Base-by-base conservation (phyloP, 106 monocot genomes). In the Dioscorea alata region DNA sequence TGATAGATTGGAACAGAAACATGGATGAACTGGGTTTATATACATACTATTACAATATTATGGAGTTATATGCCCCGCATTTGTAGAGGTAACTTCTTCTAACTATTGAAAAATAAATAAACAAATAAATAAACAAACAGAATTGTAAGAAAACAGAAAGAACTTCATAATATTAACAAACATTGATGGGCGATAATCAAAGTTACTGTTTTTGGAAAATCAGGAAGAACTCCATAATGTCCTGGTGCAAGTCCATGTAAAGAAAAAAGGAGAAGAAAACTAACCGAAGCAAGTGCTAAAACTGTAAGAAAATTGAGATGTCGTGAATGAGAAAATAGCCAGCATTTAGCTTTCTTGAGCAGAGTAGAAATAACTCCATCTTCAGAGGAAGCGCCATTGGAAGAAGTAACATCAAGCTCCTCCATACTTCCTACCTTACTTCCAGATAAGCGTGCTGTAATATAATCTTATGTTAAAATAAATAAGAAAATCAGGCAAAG, bases 271-370 rank as follows among this genome's bases (percentile, higher is more conserved):
- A 48, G 32, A 63, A 65, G 64, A n/a, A 53, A 63, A 72, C 84
- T 82, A 63, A 97, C 96, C 59, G 96, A 92, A 74, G 96, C 96
- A 82, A 97, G 96, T 23, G 85, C 61, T 35, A 97, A 79, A 74
- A 97, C 87, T 1, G 84, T 82, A 52, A 83, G 73, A 66, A 89
- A 92, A 70, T 86, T 92, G 48, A 97, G 75, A 77, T 85, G 84
- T 23, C 89, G 92, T 13, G 89, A 78, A 57, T 80, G 81, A 69
- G 84, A 78, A 81, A 92, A 71, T 53, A 97, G 75, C 89, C 89
- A 87, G 54, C 76, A 67, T 61, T 97, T 97, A 22, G 76, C 75
- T 72, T 68, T 61, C 62, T 77, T 86, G 23, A 97, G 48, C 14
- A 69, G 68, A 73, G 73, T 68, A 67, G 84, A 84, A n/a, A 86